These are phyloP conservation scores for Wolfiporia cocos DNA, from an alignment of 1,284 basidiomycete species.

Conservation along the genomic window DNA sequence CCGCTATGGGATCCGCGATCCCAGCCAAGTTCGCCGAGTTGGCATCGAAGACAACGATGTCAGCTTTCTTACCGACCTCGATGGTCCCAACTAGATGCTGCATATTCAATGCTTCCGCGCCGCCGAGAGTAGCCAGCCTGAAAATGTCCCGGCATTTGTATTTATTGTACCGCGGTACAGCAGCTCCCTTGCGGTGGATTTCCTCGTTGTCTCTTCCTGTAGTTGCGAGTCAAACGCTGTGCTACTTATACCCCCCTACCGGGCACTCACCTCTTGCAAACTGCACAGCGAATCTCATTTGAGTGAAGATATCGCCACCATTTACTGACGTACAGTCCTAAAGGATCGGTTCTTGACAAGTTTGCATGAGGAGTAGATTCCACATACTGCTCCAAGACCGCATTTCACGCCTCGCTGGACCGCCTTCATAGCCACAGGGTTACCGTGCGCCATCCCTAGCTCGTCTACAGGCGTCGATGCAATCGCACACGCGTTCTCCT, in stretches of 20 bases:
- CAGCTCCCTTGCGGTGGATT: slow-evolving; percentile 13
- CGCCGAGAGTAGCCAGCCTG: slow-evolving; percentile 27
- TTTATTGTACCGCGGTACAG: slow-evolving; percentile 21
- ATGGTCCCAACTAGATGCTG: slow-evolving; percentile 24
- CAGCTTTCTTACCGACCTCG: slow-evolving; percentile 29
- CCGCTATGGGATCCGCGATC: slow-evolving; percentile 23
- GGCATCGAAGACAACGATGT: slow-evolving; percentile 27
- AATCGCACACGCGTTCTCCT: slow-evolving; percentile 23
- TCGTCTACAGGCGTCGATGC: slow-evolving; percentile 29
- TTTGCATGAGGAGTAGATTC: background rate
- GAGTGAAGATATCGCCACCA: slow-evolving; percentile 28
- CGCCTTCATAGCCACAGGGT: slow-evolving; percentile 25
- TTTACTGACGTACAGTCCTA: slow-evolving; percentile 26
- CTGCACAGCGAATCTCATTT: slow-evolving; percentile 27
- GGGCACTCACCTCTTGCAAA: slow-evolving; percentile 20
- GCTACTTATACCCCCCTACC: no score
- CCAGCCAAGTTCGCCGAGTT: slow-evolving; percentile 25
- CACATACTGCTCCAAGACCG: slow-evolving; percentile 13
- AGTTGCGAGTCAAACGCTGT: no score
- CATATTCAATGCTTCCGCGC: slow-evolving; percentile 25
- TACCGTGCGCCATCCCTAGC: slow-evolving; percentile 30
- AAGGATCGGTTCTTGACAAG: no score
- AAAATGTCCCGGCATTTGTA: slow-evolving; percentile 24
- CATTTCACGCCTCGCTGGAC: slow-evolving; percentile 27
- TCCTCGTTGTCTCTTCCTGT: slow-evolving; percentile 20